Base-by-base conservation (phyloP, 1,284 basidiomycete genomes). In the Moesziomyces globuligerus region DNA sequence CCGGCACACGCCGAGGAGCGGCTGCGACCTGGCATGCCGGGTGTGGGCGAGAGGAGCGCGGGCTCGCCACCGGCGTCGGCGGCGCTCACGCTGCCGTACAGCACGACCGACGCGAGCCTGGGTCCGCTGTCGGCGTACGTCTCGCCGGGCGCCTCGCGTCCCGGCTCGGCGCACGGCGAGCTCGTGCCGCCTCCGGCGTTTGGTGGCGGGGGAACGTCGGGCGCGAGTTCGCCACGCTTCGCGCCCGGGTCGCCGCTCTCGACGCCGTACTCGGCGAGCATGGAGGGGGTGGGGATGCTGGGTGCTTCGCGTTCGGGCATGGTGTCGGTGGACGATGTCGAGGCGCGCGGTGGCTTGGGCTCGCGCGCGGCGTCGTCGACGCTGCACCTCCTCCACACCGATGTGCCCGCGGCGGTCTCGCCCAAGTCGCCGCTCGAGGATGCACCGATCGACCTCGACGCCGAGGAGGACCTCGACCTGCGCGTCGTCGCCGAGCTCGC, bases 391-490 rank as follows among this genome's bases (percentile, higher is more conserved):
- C 60, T 70, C 40, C 55, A 62, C 47, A 60, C 67, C 0, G 13
- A 26, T 0, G 48, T 64, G 0, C 32, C 56, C 1, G 21, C 51
- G 0, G 52, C 25, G 1, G 21, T 15, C 8, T 70, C 60, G 9
- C 52, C 61, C 18, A 60, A 48, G 23, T 65, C 68, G 8, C 68
- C 62, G 8, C 26, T 66, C 21, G 69, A 67, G 15, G 62, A 72
- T n/a, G 58, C 62, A 34, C 69, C 64, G 17, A 72, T 52, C 18
- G 86, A 88, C 77, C 83, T 92, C 53, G 88, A 89, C 66, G 86
- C 86, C 38, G 84, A 85, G 44, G 92, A 94, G 79, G 85, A 89
- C 70, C 83, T 85, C 11, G 91, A 92, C 65, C 85, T 92, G 68
- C 85, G 85, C 21, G 78, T 87, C 17, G 84, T 93, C 37, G 86